phyloP scores from a whole-genome alignment of 2,329 filamentous ascomycete genomes.

The Geosmithia putterillii region DNA sequence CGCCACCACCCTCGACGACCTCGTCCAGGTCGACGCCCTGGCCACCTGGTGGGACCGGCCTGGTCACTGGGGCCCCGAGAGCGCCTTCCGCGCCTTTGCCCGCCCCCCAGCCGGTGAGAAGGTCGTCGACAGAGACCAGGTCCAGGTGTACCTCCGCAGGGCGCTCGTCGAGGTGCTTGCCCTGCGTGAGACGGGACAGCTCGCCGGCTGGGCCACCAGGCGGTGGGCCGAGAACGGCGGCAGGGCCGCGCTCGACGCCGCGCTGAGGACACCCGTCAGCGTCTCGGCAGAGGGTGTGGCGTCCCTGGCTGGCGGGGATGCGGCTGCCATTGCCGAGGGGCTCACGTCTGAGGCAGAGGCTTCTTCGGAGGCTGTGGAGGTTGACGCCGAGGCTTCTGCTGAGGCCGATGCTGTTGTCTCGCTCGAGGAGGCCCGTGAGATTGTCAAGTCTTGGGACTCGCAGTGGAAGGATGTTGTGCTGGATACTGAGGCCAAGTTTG shows the following conservation, averaged over 20 bases:
- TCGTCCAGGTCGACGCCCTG: slow-evolving; percentile 34
- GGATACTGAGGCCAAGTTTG: slow-evolving; percentile 55
- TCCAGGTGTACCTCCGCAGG: slow-evolving; percentile 35
- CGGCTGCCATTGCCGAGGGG: slow-evolving; percentile 16
- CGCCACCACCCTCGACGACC: slow-evolving; percentile 28
- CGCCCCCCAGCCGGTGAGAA: slow-evolving; percentile 14
- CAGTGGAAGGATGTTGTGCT: slow-evolving; percentile 49
- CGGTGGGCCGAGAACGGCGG: slow-evolving; percentile 17
- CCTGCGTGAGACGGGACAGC: slow-evolving; percentile 19
- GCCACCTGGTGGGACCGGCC: slow-evolving; percentile 40
- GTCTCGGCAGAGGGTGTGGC: slow-evolving; percentile 24
- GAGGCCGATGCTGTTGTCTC: slow-evolving; percentile 15
- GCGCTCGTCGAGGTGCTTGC: slow-evolving; percentile 40
- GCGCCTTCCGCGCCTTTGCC: slow-evolving; percentile 31
- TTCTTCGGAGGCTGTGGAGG: slow-evolving; percentile 12
- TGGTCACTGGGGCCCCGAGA: slow-evolving; percentile 37
- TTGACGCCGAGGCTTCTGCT: slow-evolving; percentile 21
- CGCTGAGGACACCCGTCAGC: slow-evolving; percentile 23
- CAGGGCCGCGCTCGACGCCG: slow-evolving; percentile 18
- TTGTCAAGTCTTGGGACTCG: slow-evolving; percentile 33
- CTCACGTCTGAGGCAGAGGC: slow-evolving; percentile 9
- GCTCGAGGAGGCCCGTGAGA: slow-evolving; percentile 25
- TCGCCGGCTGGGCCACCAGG: slow-evolving; percentile 17
- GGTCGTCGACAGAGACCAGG: slow-evolving; percentile 26
- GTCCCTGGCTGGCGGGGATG: slow-evolving; percentile 22